These are phyloP conservation scores for Fusarium paranaense DNA, from an alignment of 2,329 filamentous ascomycete species.

Conservation along the genomic window DNA sequence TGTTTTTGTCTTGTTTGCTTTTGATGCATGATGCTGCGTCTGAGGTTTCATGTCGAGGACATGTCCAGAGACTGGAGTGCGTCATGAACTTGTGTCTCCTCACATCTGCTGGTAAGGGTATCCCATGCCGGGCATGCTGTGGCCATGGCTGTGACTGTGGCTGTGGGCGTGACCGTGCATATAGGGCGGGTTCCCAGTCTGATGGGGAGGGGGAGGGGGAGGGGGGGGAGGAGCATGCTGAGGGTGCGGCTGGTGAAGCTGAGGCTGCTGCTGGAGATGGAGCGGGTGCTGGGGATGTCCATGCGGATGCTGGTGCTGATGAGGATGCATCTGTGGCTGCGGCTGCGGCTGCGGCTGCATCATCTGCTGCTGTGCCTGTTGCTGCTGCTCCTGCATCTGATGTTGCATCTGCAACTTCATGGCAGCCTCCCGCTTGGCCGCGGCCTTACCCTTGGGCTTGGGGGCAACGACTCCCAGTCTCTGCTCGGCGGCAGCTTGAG, in stretches of 20 bases:
- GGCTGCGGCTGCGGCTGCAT: conserved; percentile 7
- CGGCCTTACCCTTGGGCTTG: conserved; percentile 52
- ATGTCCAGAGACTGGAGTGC: neutral
- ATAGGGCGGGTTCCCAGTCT: conserved; percentile 33
- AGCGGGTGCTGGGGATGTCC: conserved; percentile 23
- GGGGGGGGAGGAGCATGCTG: conserved; percentile 34
- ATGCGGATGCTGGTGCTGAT: conserved; percentile 32
- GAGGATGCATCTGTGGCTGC: conserved; percentile 27
- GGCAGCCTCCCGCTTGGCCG: conserved; percentile 48
- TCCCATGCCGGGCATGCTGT: conserved; percentile 44
- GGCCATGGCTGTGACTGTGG: conserved; percentile 18
- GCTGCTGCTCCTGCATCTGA: conserved; percentile 26
- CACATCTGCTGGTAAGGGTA: conserved; percentile 41
- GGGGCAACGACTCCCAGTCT: conserved; percentile 51
- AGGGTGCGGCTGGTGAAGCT: conserved; percentile 33
- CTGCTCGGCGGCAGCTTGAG: conserved; percentile 56
- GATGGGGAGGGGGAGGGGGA: conserved; percentile 39
- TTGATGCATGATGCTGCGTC: neutral
- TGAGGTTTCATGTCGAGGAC: neutral
- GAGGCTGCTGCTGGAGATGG: conserved; percentile 27
- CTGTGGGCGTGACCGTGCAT: conserved; percentile 34
- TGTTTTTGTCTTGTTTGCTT: neutral
- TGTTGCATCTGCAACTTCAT: conserved; percentile 41
- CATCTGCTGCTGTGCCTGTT: conserved; percentile 21
- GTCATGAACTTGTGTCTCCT: neutral